Evolutionary conservation across 2,329 filamentous ascomycete genomes (phyloP), one percentile per base, ranked within the genome.

Genomic region (Microdochium bolleyi): DNA sequence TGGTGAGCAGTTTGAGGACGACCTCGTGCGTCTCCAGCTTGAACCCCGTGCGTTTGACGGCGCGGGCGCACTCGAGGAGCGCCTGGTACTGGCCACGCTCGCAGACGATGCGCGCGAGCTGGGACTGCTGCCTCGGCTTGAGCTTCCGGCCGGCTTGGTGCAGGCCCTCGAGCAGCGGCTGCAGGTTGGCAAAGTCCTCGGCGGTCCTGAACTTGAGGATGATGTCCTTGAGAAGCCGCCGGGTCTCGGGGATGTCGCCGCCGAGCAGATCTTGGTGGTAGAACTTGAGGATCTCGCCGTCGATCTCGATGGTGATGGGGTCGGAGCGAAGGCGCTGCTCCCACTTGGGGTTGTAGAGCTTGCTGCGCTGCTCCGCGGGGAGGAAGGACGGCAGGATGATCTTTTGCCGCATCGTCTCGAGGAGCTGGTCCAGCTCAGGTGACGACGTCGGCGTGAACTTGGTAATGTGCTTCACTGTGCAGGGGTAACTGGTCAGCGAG

Each of bases 351-450:
- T 72, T 69, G 68, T 74, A 77, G 59, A 87, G 67, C 54, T 78
- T 72, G 58, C 76, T 71, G 59, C 73, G 77, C 67, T 86, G 78
- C 50, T 69, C 66, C 25, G 63, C 53, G 22, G 76, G 72, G 25
- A 88, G 78, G 62, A 83, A 79, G 30, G 74, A 68, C n/a, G 83
- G 83, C 44, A 87, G 68, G 63, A 87, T 78, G 64, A 84, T 75
- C 58, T 78, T 78, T 48, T 75, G 68, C 57, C 83, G 80, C 62
- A 87, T 75, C 22, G 61, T 66, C 41, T 67, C 64, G 55, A 88
- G 76, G 30, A 76, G 61, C 13, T 64, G 54, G 63, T 85, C 76
- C 55, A 88, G 75, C 52, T 80, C 70, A 22, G 71, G 57, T 46
- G 77, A 77, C 14, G 78, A 78, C 3, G 79, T 76, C 51, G 73